Conservation (phyloP, 257 asterid genomes). For the Linderniella brevidens region DNA sequence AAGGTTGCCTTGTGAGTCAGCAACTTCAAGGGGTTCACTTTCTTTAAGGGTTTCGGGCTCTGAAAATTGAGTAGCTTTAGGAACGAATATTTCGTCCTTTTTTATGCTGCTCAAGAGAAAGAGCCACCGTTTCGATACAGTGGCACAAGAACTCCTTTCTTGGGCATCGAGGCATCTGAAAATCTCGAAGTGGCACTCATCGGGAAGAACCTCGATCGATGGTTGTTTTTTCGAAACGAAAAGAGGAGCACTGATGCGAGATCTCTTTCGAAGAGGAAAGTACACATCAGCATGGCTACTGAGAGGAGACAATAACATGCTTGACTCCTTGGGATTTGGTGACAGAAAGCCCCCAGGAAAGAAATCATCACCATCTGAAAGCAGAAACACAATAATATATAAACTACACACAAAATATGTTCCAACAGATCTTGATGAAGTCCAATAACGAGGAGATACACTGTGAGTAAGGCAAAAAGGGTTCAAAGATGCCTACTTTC, state of each 20-base stretch:
- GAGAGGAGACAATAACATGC: slow-evolving; percentile 34
- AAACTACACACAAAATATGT: not conserved
- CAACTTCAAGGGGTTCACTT: slow-evolving; percentile 11
- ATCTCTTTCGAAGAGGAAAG: slow-evolving; percentile 64
- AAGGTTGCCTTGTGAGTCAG: slow-evolving; percentile 37
- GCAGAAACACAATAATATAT: slow-evolving; percentile 7
- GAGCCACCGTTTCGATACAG: slow-evolving; percentile 90
- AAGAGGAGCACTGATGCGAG: slow-evolving; percentile 61
- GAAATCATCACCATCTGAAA: slow-evolving; percentile 41
- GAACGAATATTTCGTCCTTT: slow-evolving; percentile 31
- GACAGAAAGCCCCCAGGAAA: slow-evolving; percentile 30
- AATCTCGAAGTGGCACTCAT: slow-evolving; percentile 91
- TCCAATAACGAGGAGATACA: not conserved
- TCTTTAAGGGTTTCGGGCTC: slow-evolving; percentile 12
- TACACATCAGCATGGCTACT: slow-evolving; percentile 47
- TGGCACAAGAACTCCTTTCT: slow-evolving; percentile 63
- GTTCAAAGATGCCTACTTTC: too few relatives aligned
- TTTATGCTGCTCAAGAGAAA: slow-evolving; percentile 66
- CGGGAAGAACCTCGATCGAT: slow-evolving; percentile 80
- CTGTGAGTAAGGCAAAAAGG: too few relatives aligned
- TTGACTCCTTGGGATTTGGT: slow-evolving; percentile 43
- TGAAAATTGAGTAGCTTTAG: slow-evolving; percentile 14
- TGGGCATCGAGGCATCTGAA: slow-evolving; percentile 63
- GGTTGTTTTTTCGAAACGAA: slow-evolving; percentile 31
- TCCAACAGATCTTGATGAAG: not conserved